Conservation (phyloP, 495 filamentous ascomycete genomes). For the Letharia columbiana region DNA sequence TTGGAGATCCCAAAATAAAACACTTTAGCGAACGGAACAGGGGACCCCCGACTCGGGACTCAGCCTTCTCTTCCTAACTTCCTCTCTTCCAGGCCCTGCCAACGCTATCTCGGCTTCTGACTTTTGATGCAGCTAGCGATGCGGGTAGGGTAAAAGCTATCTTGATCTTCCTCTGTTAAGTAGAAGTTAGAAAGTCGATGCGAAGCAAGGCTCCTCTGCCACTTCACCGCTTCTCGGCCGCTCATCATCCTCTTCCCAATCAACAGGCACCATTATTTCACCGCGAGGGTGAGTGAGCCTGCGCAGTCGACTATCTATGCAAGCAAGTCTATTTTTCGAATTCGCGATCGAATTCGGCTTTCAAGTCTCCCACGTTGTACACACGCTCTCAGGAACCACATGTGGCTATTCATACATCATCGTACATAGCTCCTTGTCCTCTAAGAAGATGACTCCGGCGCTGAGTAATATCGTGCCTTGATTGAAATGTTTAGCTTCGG, state of each 20-base stretch:
- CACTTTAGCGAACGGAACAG: background rate
- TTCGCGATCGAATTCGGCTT: background rate
- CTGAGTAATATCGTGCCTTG: constrained; percentile 1
- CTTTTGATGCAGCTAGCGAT: background rate
- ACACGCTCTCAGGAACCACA: background rate
- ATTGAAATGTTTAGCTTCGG: background rate
- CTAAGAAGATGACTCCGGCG: background rate
- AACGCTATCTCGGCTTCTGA: background rate
- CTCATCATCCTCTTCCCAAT: background rate
- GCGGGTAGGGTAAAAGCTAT: constrained; percentile 1
- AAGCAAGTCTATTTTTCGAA: constrained; percentile 1
- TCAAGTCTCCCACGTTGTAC: background rate
- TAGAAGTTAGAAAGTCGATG: background rate
- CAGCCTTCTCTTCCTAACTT: background rate
- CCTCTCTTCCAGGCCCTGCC: background rate
- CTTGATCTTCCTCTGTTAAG: constrained; percentile 6
- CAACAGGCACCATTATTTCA: too few species aligned
- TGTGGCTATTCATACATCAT: background rate
- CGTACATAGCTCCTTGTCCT: background rate
- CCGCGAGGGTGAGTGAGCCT: background rate
- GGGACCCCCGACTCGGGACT: background rate
- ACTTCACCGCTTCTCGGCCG: background rate
- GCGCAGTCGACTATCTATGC: background rate
- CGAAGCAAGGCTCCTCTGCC: background rate
- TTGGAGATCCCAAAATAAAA: constrained; percentile 1